A percentile compares a stretch with the other conserved stretches of the same genome.
These are phyloP conservation scores for Dothideomycetidae sp. DNA, from an alignment of 2,329 filamentous ascomycete genomes.

Conservation along the genomic window DNA sequence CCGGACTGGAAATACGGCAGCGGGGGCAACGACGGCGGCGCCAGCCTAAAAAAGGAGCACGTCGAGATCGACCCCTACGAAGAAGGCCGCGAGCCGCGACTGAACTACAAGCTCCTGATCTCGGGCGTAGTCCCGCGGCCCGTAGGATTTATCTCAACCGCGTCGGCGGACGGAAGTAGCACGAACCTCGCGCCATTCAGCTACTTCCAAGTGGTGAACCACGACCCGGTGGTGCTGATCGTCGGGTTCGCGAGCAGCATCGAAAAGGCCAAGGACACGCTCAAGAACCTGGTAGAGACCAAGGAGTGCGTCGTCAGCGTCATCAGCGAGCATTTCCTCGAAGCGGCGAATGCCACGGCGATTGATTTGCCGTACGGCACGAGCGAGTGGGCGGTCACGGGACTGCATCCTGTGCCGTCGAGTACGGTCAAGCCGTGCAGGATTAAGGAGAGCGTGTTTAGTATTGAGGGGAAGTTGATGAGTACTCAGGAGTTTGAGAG, in stretches of 20 bases:
- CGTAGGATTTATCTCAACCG: constrained; percentile 50
- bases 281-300: constrained; percentile 57
- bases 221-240: constrained; percentile 76
- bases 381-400: constrained; percentile 67
- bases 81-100: constrained; percentile 47
- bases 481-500: constrained; percentile 65
- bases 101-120: constrained; percentile 89
- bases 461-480: constrained; percentile 66
- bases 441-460: constrained; percentile 70
- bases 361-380: constrained; percentile 65
- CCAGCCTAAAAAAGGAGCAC: constrained; percentile 43
- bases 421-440: constrained; percentile 54
- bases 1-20: constrained; percentile 52
- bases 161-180: constrained; percentile 43
- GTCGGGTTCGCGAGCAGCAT: constrained; percentile 45
- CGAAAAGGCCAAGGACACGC: constrained; percentile 58
- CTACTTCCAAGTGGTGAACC: constrained; percentile 70
- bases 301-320: constrained; percentile 71
- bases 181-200: constrained; percentile 78
- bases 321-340: constrained; percentile 68
- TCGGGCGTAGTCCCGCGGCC: constrained; percentile 68
- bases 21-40: constrained; percentile 46
- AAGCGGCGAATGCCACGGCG: constrained; percentile 71
- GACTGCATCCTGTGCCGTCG: constrained; percentile 55
- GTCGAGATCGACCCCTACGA: constrained; percentile 69